Percentiles rank a stretch among this genome's conserved stretches.
Evolutionary conservation across 108 stramenopile species (phyloP).

Genomic region (Aureococcus anophagefferens): DNA sequence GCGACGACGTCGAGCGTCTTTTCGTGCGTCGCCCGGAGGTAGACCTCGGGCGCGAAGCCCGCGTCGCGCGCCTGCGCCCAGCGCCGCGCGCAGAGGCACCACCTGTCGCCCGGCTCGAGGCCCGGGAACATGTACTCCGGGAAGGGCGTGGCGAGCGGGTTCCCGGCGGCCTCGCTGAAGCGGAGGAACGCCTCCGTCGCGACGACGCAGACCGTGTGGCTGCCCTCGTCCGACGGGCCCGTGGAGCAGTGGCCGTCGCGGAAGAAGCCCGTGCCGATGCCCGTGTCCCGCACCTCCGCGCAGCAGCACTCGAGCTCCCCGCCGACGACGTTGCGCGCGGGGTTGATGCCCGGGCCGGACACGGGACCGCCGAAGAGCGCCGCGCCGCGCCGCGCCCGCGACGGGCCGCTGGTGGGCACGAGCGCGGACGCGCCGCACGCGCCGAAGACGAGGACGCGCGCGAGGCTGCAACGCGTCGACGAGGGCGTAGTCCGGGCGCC

Average conservation of each 20-base stretch:
- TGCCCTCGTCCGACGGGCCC: constrained; percentile 55
- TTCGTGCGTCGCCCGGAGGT: constrained; percentile 62
- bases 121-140: constrained; percentile 69
- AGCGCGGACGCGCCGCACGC: no score
- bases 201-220: constrained; percentile 65
- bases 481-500: no score
- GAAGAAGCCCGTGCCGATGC: constrained; percentile 69
- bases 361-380: neutral
- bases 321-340: constrained; percentile 50
- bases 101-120: constrained; percentile 59
- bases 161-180: constrained; percentile 59
- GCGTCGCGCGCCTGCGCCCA: constrained; percentile 60
- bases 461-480: no score
- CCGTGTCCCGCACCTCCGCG: constrained; percentile 48
- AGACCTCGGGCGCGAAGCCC: constrained; percentile 55
- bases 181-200: constrained; percentile 65
- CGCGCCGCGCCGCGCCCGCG: no score
- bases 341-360: neutral
- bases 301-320: constrained; percentile 56
- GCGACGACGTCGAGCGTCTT: constrained; percentile 19
- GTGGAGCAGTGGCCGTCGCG: constrained; percentile 71
- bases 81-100: constrained; percentile 76
- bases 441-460: no score
- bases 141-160: constrained; percentile 60
- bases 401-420: no score